A percentile compares a stretch with the other conserved stretches of the same genome.
Evolutionary conservation across 176 grass and related monocot genomes (phyloP).

Genomic region (Musa acuminata): DNA sequence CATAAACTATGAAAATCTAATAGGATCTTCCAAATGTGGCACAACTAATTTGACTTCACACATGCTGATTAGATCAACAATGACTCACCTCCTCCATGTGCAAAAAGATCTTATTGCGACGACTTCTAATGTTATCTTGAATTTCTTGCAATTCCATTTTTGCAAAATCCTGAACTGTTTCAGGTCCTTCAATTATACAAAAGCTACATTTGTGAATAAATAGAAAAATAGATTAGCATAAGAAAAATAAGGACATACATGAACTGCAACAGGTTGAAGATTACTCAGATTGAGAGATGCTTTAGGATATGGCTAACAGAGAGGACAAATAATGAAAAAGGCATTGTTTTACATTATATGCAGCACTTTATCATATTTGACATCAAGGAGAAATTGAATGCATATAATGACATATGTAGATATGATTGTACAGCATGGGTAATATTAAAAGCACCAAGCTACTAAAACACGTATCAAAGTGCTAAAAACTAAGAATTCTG

Average conservation of each 20-base stretch:
- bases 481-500: too few species aligned
- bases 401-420: too few species aligned
- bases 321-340: background rate
- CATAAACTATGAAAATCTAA: background rate
- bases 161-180: slow-evolving; percentile 93
- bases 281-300: background rate
- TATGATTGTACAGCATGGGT: too few species aligned
- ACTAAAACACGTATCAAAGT: too few species aligned
- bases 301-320: background rate
- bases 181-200: slow-evolving; percentile 98
- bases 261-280: background rate
- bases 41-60: background rate
- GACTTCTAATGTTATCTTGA: slow-evolving; percentile 91
- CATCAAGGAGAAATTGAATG: too few species aligned
- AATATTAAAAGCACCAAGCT: too few species aligned
- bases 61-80: background rate
- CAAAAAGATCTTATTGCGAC: slow-evolving; percentile 96
- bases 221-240: background rate
- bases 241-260: background rate
- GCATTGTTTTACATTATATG: too few species aligned
- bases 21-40: background rate
- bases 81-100: slow-evolving; percentile 93
- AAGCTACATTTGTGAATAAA: slow-evolving; percentile 42
- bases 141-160: slow-evolving; percentile 91
- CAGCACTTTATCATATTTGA: too few species aligned